A percentile compares a stretch with the other conserved stretches of the same genome.
Conservation (phyloP, 2,329 filamentous ascomycete genomes). For the Ceratocystis lukuohia region DNA sequence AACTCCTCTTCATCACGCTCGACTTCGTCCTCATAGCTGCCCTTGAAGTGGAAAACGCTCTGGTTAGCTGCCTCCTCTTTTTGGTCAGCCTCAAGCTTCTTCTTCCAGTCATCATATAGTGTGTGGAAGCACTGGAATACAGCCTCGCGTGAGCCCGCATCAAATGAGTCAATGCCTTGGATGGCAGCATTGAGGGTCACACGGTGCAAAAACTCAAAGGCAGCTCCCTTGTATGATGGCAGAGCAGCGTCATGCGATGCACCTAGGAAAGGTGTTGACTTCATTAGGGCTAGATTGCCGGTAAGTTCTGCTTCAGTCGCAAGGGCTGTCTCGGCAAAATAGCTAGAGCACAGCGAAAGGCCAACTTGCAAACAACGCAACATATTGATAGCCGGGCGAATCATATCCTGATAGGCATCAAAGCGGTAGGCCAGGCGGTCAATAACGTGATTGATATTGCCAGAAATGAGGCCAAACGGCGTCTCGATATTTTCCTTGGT, state of each 20-base stretch:
- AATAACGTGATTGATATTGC: constrained; percentile 54
- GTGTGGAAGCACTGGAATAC: constrained; percentile 55
- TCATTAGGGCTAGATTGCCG: constrained; percentile 27
- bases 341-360: constrained; percentile 46
- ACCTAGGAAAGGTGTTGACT: constrained; percentile 44
- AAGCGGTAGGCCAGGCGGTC: constrained; percentile 56
- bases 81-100: constrained; percentile 61
- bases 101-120: constrained; percentile 71
- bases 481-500: constrained; percentile 26
- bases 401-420: constrained; percentile 73
- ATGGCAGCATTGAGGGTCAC: constrained; percentile 31
- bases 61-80: constrained; percentile 58
- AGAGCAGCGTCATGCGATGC: constrained; percentile 26
- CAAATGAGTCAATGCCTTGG: constrained; percentile 30
- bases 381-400: constrained; percentile 62
- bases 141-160: constrained; percentile 28
- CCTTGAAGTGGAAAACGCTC: constrained; percentile 73
- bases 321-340: constrained; percentile 22
- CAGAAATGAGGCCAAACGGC: constrained; percentile 38
- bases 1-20: constrained; percentile 63
- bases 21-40: constrained; percentile 62
- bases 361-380: constrained; percentile 68
- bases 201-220: constrained; percentile 39
- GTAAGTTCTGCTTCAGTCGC: constrained; percentile 19
- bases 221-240: constrained; percentile 23